Conservation (phyloP, 2,329 filamentous ascomycete species). For the Myriosclerotinia curreyana region DNA sequence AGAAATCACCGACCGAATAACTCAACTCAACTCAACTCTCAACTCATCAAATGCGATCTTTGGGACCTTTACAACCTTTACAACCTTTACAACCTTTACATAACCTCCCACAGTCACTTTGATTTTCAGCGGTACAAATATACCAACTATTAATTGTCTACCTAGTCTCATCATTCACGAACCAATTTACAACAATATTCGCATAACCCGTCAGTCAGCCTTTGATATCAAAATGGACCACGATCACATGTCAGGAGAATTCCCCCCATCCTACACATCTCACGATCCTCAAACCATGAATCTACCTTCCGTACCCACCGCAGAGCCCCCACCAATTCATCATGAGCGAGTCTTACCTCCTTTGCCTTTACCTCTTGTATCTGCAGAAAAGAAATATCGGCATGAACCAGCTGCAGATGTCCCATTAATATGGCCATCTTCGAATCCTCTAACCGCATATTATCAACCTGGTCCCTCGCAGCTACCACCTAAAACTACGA, state of each 20-base stretch:
- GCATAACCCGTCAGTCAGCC: constrained; percentile 27
- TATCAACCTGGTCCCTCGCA: constrained; percentile 38
- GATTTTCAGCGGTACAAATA: not conserved
- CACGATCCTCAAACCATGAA: constrained; percentile 35
- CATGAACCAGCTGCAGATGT: constrained; percentile 29
- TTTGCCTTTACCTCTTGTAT: constrained; percentile 33
- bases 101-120: not conserved
- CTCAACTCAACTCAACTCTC: no score
- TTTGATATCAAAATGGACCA: constrained; percentile 35
- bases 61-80: no score
- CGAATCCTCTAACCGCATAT: constrained; percentile 39
- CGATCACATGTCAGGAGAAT: constrained; percentile 38
- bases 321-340: constrained; percentile 34
- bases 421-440: constrained; percentile 37
- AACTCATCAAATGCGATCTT: no score
- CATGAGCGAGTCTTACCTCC: constrained; percentile 38
- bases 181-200: constrained; percentile 5
- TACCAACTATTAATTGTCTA: not conserved
- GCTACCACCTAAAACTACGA: constrained; percentile 34
- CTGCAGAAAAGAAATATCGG: constrained; percentile 30
- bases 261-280: constrained; percentile 37
- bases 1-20: not conserved
- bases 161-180: not conserved
- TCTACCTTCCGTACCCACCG: constrained; percentile 35
- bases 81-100: no score